Conservation (phyloP, 2,329 filamentous ascomycete genomes). For the Elsinoe australis region DNA sequence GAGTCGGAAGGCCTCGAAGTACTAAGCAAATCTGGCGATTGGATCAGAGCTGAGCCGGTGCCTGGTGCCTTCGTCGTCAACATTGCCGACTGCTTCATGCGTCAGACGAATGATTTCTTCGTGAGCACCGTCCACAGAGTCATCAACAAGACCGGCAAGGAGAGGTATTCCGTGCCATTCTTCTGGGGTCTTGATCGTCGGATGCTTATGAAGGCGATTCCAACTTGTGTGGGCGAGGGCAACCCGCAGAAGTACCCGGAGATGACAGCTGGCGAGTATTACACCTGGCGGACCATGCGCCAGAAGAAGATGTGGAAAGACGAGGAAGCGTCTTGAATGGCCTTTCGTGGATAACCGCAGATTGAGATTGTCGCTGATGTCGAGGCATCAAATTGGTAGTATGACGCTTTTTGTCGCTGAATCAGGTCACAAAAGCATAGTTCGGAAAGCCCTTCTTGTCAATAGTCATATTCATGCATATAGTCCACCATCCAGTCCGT, state of each 20-base stretch:
- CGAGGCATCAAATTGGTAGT: no score
- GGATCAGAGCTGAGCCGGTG: constrained; percentile 39
- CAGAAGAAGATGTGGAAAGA: constrained; percentile 16
- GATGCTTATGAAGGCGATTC: constrained; percentile 26
- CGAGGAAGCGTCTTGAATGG: background rate
- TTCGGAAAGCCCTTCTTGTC: no score
- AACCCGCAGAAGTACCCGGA: constrained; percentile 32
- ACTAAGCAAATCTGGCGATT: constrained; percentile 32
- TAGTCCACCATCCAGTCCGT: constrained; percentile 2
- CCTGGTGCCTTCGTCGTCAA: constrained; percentile 43
- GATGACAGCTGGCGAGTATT: constrained; percentile 33
- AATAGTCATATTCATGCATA: constrained; percentile 5
- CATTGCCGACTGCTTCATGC: constrained; percentile 44
- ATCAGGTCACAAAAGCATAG: constrained; percentile 7
- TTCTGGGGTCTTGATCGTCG: constrained; percentile 41
- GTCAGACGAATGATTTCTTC: constrained; percentile 47
- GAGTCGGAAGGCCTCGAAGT: constrained; percentile 40
- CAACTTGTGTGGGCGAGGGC: constrained; percentile 28
- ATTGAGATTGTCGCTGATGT: background rate
- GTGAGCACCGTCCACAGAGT: constrained; percentile 50
- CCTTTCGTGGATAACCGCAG: background rate
- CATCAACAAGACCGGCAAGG: constrained; percentile 44
- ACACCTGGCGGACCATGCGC: constrained; percentile 19
- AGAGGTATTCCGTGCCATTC: constrained; percentile 51
- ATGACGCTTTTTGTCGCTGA: no score